phyloP scores from a whole-genome alignment of 805 yeast species.

The Ogataea corticis region DNA sequence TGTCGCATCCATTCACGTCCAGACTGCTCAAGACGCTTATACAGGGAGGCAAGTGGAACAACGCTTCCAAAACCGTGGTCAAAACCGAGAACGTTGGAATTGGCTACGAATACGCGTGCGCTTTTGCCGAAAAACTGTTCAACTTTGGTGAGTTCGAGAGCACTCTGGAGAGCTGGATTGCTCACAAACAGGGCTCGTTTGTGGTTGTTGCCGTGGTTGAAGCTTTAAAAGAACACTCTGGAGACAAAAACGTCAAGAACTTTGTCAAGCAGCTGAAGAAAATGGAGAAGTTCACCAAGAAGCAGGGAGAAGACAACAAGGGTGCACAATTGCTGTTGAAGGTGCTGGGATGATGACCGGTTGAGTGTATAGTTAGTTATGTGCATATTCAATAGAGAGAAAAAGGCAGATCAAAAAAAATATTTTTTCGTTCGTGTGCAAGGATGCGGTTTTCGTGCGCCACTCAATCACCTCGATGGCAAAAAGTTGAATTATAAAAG shows the following conservation, averaged over 20 bases:
- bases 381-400: neutral
- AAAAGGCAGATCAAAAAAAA: neutral
- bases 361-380: slow-evolving; percentile 3
- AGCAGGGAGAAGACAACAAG: slow-evolving; percentile 50
- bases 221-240: slow-evolving; percentile 45
- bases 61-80: slow-evolving; percentile 53
- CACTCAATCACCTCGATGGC: slow-evolving; percentile 1
- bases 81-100: slow-evolving; percentile 44
- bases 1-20: slow-evolving; percentile 70
- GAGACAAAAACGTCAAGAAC: slow-evolving; percentile 41
- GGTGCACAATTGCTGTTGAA: slow-evolving; percentile 59
- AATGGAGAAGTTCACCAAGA: slow-evolving; percentile 43
- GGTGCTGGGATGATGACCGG: slow-evolving; percentile 22
- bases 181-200: slow-evolving; percentile 67
- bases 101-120: slow-evolving; percentile 62
- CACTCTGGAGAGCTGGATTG: slow-evolving; percentile 62
- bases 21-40: slow-evolving; percentile 75
- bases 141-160: slow-evolving; percentile 54
- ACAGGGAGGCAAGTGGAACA: slow-evolving; percentile 84
- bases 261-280: slow-evolving; percentile 57
- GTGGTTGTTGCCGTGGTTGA: slow-evolving; percentile 81
- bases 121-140: slow-evolving; percentile 43
- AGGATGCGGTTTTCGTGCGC: slow-evolving; percentile 3
- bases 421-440: neutral
- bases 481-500: neutral